Conservation (phyloP, 2,329 filamentous ascomycete species). For the Aspergillus tamarii region DNA sequence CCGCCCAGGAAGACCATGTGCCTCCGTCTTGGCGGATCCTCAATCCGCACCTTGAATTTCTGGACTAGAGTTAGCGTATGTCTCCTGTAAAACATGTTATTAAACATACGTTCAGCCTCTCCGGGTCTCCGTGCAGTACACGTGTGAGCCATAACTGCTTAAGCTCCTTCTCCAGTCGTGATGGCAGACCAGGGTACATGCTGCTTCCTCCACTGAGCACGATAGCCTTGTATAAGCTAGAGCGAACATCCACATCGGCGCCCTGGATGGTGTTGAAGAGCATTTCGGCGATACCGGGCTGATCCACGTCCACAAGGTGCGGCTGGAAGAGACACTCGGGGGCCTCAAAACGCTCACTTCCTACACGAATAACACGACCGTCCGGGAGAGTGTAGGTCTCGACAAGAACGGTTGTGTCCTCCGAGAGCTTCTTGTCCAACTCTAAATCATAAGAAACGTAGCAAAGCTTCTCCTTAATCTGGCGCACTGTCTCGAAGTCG, state of each 20-base stretch:
- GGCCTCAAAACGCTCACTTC: constrained; percentile 95
- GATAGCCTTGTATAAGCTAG: constrained; percentile 94
- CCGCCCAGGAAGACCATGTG: constrained; percentile 99
- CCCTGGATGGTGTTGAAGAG: constrained; percentile 98
- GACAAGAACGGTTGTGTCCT: constrained; percentile 95
- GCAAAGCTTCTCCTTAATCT: constrained; percentile 99
- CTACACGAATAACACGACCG: constrained; percentile 92
- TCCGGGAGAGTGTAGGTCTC: constrained; percentile 98
- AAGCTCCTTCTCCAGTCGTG: constrained; percentile 93
- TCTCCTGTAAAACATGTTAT: neutral
- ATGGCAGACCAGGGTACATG: constrained; percentile 98
- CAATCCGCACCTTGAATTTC: constrained; percentile 99
- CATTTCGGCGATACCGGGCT: constrained; percentile 94
- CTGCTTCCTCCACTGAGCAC: constrained; percentile 94
- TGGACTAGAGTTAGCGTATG: constrained; percentile 32
- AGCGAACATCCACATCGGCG: constrained; percentile 91
- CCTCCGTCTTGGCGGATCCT: constrained; percentile 90
- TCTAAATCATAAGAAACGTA: constrained; percentile 98
- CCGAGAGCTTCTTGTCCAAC: constrained; percentile 90
- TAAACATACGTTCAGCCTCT: constrained; percentile 72
- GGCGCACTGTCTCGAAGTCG: constrained; percentile 97
- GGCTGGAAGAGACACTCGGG: constrained; percentile 98
- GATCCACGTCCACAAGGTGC: constrained; percentile 95
- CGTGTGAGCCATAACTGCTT: constrained; percentile 98
- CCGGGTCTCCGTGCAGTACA: constrained; percentile 86